Evolutionary conservation across 495 filamentous ascomycete genomes (phyloP).

Genomic region (Neurospora tetraspora): DNA sequence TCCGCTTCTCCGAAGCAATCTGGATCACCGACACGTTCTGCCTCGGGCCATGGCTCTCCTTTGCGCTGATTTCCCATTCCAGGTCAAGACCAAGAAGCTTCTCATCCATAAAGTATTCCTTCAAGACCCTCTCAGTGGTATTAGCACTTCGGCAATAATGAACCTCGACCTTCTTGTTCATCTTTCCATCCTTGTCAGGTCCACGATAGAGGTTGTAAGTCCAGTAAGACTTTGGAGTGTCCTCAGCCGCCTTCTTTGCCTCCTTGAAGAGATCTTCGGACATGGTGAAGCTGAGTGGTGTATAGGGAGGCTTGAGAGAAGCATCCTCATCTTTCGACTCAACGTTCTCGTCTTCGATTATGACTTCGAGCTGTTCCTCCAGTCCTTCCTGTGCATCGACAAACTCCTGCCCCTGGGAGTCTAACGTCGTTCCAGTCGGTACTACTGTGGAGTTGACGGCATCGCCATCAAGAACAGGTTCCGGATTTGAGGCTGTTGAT

Average conservation of each 20-base stretch:
- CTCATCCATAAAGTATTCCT: constrained; percentile 58
- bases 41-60: constrained; percentile 35
- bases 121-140: constrained; percentile 52
- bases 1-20: constrained; percentile 65
- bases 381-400: not conserved
- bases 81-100: constrained; percentile 74
- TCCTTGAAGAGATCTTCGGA: constrained; percentile 30
- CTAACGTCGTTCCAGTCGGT: not conserved
- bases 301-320: constrained; percentile 20
- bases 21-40: constrained; percentile 71
- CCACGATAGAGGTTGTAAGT: constrained; percentile 53
- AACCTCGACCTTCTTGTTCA: constrained; percentile 43
- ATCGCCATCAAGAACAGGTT: too few relatives aligned
- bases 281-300: constrained; percentile 35
- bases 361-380: not conserved
- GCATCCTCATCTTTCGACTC: constrained; percentile 5
- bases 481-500: constrained; percentile 1
- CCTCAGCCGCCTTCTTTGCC: constrained; percentile 31
- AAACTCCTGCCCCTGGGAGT: not conserved
- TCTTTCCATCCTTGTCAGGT: constrained; percentile 18
- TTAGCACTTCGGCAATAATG: constrained; percentile 66
- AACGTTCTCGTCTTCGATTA: not conserved
- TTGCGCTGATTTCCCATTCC: constrained; percentile 61
- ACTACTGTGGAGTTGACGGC: too few relatives aligned
- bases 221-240: constrained; percentile 49